These are phyloP conservation scores for Lactarius hatsudake DNA, from an alignment of 768 basidiomycete genomes.

Conservation along the genomic window DNA sequence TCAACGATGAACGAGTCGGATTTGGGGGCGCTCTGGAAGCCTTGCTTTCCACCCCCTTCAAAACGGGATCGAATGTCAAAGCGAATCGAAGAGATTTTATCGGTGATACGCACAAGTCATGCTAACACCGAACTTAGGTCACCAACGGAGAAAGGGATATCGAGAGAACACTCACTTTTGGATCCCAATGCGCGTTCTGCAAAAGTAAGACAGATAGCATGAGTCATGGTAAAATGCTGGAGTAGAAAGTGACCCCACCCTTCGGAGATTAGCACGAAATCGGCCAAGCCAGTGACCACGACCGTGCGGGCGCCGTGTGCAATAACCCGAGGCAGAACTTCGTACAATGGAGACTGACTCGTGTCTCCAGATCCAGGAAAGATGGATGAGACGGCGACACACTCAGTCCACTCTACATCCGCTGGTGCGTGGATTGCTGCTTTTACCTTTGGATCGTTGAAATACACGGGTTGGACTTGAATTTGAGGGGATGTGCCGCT, in stretches of 20 bases:
- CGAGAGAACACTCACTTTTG: slow-evolving; percentile 23
- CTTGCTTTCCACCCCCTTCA: slow-evolving; percentile 23
- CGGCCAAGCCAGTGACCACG: slow-evolving; percentile 14
- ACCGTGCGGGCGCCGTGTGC: slow-evolving; percentile 15
- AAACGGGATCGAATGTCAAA: background rate
- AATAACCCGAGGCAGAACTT: slow-evolving; percentile 23
- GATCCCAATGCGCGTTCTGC: slow-evolving; percentile 19
- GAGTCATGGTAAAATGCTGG: background rate
- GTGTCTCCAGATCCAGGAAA: slow-evolving; percentile 12
- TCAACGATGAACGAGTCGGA: slow-evolving; percentile 25
- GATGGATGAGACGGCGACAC: background rate
- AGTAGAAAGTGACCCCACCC: slow-evolving; percentile 14
- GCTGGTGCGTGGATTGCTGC: slow-evolving; percentile 26
- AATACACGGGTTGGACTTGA: slow-evolving; percentile 25
- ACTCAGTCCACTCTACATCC: slow-evolving; percentile 25
- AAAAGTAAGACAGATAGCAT: background rate
- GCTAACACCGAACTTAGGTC: slow-evolving; percentile 2
- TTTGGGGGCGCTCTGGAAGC: slow-evolving; percentile 20
- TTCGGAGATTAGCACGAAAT: slow-evolving; percentile 21
- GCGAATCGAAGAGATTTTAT: background rate
- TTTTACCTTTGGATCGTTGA: slow-evolving; percentile 27
- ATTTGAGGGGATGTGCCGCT: slow-evolving; percentile 26
- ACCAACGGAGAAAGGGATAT: background rate
- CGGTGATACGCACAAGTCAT: slow-evolving; percentile 26
- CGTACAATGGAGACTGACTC: background rate